A percentile compares a stretch with the other conserved stretches of the same genome.
phyloP scores from a whole-genome alignment of 2,329 filamentous ascomycete species.

The Cladosporium sp. region DNA sequence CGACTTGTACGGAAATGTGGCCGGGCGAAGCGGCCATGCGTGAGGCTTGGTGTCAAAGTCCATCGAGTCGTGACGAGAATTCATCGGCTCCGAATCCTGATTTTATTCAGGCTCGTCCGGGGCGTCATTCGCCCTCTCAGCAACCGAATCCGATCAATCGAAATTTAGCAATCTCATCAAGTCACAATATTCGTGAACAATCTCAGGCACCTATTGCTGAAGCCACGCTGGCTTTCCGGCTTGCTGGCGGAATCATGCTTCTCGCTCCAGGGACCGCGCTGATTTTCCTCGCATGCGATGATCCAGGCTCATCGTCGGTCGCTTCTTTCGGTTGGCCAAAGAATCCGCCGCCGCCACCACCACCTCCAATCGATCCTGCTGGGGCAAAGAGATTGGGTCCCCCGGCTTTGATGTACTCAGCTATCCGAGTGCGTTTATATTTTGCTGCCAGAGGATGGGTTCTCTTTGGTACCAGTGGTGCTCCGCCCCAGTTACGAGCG shows the following conservation, averaged over 20 bases:
- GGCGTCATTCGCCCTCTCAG: background rate
- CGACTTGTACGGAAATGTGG: background rate
- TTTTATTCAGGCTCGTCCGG: background rate
- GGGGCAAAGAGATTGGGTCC: slow-evolving; percentile 19
- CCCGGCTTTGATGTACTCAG: slow-evolving; percentile 61
- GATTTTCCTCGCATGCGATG: slow-evolving; percentile 24
- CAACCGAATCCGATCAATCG: background rate
- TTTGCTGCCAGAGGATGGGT: slow-evolving; percentile 53
- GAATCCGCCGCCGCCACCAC: background rate
- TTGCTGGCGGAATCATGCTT: slow-evolving; percentile 29
- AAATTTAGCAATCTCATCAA: background rate
- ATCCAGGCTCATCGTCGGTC: slow-evolving; percentile 24
- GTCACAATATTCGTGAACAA: background rate
- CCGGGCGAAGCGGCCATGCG: background rate
- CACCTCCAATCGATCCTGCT: slow-evolving; percentile 8
- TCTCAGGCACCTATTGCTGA: slow-evolving; percentile 7
- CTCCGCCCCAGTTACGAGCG: slow-evolving; percentile 68
- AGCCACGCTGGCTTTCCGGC: slow-evolving; percentile 28
- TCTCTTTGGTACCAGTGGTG: slow-evolving; percentile 69
- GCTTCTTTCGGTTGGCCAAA: slow-evolving; percentile 18
- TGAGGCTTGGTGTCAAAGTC: background rate
- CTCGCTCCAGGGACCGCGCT: slow-evolving; percentile 28
- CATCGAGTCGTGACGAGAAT: background rate
- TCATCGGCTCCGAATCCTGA: background rate
- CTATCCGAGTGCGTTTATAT: slow-evolving; percentile 64